These are phyloP conservation scores for Trichocladium antarcticum DNA, from an alignment of 495 filamentous ascomycete species.

Conservation along the genomic window DNA sequence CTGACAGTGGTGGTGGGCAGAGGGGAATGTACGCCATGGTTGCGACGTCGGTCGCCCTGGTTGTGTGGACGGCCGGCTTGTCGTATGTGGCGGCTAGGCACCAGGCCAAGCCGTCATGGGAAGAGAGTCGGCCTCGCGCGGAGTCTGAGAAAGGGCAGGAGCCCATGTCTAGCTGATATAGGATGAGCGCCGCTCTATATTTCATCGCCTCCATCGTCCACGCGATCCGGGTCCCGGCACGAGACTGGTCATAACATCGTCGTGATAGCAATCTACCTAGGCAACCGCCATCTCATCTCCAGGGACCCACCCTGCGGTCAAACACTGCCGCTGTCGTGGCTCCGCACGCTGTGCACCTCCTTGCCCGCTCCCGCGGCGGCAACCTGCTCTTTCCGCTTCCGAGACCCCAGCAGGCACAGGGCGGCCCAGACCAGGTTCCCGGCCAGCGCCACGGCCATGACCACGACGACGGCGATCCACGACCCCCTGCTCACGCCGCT, in stretches of 20 bases:
- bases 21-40: slow-evolving; percentile 52
- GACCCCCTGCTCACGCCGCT: neutral
- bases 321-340: neutral
- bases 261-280: neutral
- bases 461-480: slow-evolving; percentile 2
- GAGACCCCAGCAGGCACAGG: neutral
- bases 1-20: slow-evolving; percentile 19
- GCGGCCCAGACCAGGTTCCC: neutral
- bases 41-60: slow-evolving; percentile 40
- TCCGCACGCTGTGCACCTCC: neutral
- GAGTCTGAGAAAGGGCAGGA: neutral
- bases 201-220: no score
- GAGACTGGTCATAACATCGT: neutral
- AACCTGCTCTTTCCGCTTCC: neutral
- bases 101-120: no score
- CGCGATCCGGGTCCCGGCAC: no score
- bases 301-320: no score
- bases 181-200: no score
- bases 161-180: no score
- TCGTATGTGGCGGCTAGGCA: slow-evolving; percentile 17
- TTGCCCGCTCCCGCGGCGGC: neutral
- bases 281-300: neutral
- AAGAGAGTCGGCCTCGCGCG: neutral
- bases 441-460: slow-evolving; percentile 1
- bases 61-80: slow-evolving; percentile 40